These are phyloP conservation scores for Russula virescens DNA, from an alignment of 768 basidiomycete species.

Conservation along the genomic window DNA sequence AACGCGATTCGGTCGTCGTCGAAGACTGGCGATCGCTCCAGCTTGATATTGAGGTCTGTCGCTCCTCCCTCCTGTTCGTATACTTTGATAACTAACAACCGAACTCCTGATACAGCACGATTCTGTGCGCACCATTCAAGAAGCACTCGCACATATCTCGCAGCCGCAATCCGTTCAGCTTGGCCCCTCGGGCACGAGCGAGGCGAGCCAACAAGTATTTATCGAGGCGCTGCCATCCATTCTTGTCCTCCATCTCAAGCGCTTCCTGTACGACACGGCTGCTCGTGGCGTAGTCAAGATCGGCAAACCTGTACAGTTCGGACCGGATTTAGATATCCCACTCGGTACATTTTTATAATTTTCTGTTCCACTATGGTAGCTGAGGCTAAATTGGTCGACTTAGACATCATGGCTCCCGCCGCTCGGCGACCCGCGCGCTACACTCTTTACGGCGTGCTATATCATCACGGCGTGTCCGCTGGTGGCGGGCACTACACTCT, in stretches of 20 bases:
- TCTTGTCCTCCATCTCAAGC: conserved; percentile 82
- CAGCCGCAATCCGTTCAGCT: conserved; percentile 78
- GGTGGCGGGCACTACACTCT: conserved; percentile 95
- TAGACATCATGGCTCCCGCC: conserved; percentile 27
- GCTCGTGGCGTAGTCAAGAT: conserved; percentile 81
- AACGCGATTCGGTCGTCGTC: conserved; percentile 80
- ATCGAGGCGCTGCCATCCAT: conserved; percentile 82
- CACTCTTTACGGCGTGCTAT: conserved; percentile 82
- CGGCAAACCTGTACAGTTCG: conserved; percentile 73
- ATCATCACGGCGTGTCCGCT: conserved; percentile 89
- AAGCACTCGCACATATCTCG: conserved; percentile 74
- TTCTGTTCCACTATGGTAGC: too few relatives aligned
- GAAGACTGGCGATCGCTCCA: conserved; percentile 90
- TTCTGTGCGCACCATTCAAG: conserved; percentile 68
- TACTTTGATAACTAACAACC: background rate
- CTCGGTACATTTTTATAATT: conserved; percentile 40
- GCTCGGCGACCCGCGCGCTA: conserved; percentile 52
- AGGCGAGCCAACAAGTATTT: conserved; percentile 66
- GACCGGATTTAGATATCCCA: conserved; percentile 71
- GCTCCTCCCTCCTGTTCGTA: background rate
- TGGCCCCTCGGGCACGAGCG: conserved; percentile 43
- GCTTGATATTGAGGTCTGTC: conserved; percentile 77
- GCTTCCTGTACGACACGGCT: conserved; percentile 79
- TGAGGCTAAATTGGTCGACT: background rate
- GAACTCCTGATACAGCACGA: conserved; percentile 45